Percentiles rank a stretch among this genome's conserved stretches.
These are phyloP conservation scores for Pythium dissimile DNA, from an alignment of 352 stramenopile species.

Conservation along the genomic window DNA sequence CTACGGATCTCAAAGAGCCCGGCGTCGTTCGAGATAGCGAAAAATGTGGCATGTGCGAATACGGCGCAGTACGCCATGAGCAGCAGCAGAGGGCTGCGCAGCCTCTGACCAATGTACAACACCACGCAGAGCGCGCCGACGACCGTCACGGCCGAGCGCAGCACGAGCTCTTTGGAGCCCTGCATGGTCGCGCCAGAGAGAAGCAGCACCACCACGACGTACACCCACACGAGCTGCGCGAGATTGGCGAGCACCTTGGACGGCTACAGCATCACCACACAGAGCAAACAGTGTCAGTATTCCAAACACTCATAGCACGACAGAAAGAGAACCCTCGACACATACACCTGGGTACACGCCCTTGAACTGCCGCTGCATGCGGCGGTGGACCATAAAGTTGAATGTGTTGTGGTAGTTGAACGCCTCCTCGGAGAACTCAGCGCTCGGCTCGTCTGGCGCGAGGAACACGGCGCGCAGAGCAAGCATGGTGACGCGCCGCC, in stretches of 20 bases:
- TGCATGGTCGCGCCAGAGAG: not conserved
- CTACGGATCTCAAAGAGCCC: constrained; percentile 17
- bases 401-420: constrained; percentile 26
- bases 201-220: constrained; percentile 9
- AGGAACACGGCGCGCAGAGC: too few relatives aligned
- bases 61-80: constrained; percentile 13
- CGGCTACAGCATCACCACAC: not conserved
- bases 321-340: not conserved
- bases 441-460: too few relatives aligned
- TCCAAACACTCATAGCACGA: not conserved
- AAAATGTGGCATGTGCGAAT: constrained; percentile 5
- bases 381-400: constrained; percentile 29
- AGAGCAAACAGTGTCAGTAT: not conserved
- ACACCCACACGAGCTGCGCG: constrained; percentile 15
- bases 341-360: constrained; percentile 27
- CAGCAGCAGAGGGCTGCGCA: constrained; percentile 4
- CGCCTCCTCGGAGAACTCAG: not conserved
- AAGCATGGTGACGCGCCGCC: too few relatives aligned
- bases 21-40: not conserved
- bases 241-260: constrained; percentile 10
- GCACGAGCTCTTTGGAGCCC: not conserved
- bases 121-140: not conserved
- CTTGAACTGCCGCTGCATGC: constrained; percentile 31
- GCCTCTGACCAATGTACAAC: not conserved
- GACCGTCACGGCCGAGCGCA: constrained; percentile 1